Conservation (phyloP, 2,329 filamentous ascomycete species). For the Daldinia eschscholtzii region DNA sequence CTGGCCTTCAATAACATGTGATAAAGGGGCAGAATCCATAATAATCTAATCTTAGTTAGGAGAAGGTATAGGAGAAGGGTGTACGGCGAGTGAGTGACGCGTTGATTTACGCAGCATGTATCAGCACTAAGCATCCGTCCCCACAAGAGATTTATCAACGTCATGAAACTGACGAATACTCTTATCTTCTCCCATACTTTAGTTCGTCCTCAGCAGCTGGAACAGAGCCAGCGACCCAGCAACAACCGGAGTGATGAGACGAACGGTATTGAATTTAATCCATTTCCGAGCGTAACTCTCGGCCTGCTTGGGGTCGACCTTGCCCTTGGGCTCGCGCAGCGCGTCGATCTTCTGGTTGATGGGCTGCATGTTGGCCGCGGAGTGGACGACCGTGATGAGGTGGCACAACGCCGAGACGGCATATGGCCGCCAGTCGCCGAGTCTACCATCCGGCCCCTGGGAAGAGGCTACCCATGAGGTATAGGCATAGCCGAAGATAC, state of each 20-base stretch:
- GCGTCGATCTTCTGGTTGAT: conserved; percentile 62
- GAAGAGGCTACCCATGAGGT: conserved; percentile 54
- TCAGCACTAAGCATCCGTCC: not conserved
- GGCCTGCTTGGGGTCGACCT: conserved; percentile 47
- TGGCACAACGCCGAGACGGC: conserved; percentile 60
- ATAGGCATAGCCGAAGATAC: conserved; percentile 62
- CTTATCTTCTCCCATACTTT: not conserved
- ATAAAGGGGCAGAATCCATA: not conserved
- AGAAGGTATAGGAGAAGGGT: not conserved
- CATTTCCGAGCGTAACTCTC: conserved; percentile 53
- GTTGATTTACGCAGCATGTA: not conserved
- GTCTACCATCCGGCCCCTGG: conserved; percentile 30
- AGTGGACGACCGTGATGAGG: conserved; percentile 61
- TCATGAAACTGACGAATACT: not conserved
- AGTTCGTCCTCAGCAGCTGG: conserved; percentile 48
- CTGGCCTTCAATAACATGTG: not conserved
- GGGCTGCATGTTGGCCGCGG: conserved; percentile 64
- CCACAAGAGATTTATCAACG: not conserved
- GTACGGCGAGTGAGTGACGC: not conserved
- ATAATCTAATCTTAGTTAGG: not conserved
- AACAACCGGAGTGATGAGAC: conserved; percentile 53
- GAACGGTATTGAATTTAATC: conserved; percentile 54
- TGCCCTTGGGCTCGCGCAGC: conserved; percentile 48
- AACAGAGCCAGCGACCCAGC: conserved; percentile 54
- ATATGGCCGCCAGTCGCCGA: conserved; percentile 61